Evolutionary conservation across 805 yeast species (phyloP).

Genomic region (Sungouiella thailandica): DNA sequence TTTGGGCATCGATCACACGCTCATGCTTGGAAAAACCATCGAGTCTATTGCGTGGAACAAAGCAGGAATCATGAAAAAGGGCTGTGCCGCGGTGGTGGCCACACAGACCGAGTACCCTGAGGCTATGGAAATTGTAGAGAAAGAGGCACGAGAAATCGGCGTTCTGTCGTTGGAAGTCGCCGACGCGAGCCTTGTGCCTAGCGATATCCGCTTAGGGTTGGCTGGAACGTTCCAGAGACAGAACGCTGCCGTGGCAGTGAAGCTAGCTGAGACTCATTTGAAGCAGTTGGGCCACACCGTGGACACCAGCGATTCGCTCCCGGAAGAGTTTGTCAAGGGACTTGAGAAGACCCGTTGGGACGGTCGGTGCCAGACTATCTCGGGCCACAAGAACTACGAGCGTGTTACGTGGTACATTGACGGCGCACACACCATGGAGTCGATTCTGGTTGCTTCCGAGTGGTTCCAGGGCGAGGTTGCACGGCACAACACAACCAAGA

Average conservation of each 20-base stretch:
- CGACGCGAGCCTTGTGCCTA: constrained; percentile 35
- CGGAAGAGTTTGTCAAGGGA: constrained; percentile 52
- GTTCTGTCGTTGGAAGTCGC: constrained; percentile 47
- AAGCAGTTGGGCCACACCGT: constrained; percentile 34
- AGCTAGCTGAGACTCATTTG: constrained; percentile 61
- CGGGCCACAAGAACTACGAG: constrained; percentile 33
- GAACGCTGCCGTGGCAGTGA: constrained; percentile 86
- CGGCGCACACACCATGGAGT: constrained; percentile 94
- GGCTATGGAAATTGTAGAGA: constrained; percentile 51
- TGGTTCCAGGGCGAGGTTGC: constrained; percentile 55
- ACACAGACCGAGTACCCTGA: constrained; percentile 49
- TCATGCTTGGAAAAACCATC: constrained; percentile 80
- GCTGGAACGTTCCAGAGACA: constrained; percentile 79
- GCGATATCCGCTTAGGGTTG: constrained; percentile 56
- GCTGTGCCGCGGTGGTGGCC: constrained; percentile 60
- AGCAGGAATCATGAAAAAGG: constrained; percentile 81
- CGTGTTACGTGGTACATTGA: constrained; percentile 77
- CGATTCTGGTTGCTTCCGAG: constrained; percentile 70
- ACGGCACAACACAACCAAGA: constrained; percentile 23
- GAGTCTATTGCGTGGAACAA: constrained; percentile 95
- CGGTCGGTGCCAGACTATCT: constrained; percentile 86
- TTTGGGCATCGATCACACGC: constrained; percentile 88
- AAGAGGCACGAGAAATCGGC: constrained; percentile 64
- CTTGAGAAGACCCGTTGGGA: constrained; percentile 76
- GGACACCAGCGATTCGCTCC: constrained; percentile 31